Percentiles rank a stretch among this genome's conserved stretches.
Evolutionary conservation across 805 yeast genomes (phyloP).

Genomic region (Monosporozyma aquatica): DNA sequence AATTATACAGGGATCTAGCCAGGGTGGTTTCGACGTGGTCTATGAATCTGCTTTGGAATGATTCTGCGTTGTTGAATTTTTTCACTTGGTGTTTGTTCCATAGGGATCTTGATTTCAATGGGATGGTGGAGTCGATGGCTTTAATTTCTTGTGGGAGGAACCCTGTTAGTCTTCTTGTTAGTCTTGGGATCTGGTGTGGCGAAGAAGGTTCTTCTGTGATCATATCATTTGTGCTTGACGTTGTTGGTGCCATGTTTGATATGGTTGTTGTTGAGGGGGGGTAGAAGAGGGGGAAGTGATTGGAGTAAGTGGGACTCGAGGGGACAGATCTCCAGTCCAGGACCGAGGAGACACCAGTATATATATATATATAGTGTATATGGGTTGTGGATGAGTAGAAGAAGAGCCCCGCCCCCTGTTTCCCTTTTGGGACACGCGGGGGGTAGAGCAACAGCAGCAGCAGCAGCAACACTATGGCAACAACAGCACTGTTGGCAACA

Average conservation of each 20-base stretch:
- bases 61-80: conserved; percentile 41
- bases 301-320: too few relatives aligned
- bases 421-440: too few relatives aligned
- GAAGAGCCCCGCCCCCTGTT: too few relatives aligned
- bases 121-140: conserved; percentile 73
- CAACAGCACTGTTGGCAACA: too few relatives aligned
- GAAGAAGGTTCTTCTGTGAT: conserved; percentile 25
- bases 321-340: too few relatives aligned
- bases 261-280: too few relatives aligned
- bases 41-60: conserved; percentile 60
- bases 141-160: conserved; percentile 84
- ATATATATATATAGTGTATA: too few relatives aligned
- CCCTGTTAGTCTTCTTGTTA: conserved; percentile 73
- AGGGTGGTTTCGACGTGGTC: conserved; percentile 83
- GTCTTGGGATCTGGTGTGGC: conserved; percentile 36
- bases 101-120: conserved; percentile 61
- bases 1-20: conserved; percentile 86
- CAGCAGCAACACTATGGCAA: too few relatives aligned
- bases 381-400: too few relatives aligned
- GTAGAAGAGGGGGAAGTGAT: too few relatives aligned
- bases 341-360: too few relatives aligned
- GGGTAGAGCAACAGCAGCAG: too few relatives aligned
- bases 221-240: conserved; percentile 20
- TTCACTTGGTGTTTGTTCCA: conserved; percentile 66
- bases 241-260: conserved; percentile 1